Evolutionary conservation across 164 flowering plant genomes (phyloP), one percentile per base, ranked within the genome.

Genomic region (Vitis amurensis): DNA sequence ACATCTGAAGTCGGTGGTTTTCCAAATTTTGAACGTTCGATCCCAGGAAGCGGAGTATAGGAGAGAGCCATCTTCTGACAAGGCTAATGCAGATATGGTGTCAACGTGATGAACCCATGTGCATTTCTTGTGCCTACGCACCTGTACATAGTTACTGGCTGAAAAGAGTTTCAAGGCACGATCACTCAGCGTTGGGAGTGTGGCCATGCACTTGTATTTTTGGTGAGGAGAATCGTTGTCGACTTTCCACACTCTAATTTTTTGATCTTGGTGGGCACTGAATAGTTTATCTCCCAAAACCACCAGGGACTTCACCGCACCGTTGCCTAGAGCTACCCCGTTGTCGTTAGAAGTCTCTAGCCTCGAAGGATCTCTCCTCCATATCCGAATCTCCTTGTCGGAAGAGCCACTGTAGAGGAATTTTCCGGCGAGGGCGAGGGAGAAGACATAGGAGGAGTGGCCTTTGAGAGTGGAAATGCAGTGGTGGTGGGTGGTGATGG

Each of bases 31-130:
- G 48, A 85, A 67, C 3, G 84, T 72, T 65, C 84, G 63, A 55
- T 85, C 90, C 90, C 90, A 86, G 13, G 87, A 84, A 9, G 67
- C 86, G 1, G 90, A 86, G 80, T 81, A 86, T 1, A 86, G 77
- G 1, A 81, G 55, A 1, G 83, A 73, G 0, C 85, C 80, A 57
- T 87, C 88, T 12, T 23, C 4, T 1, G 86, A 79, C 3, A 83
- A 8, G 4, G 87, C 88, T 0, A 87, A 81, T 1, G 87, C 70
- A 0, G 91, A 83, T 0, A 87, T 83, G 3, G 87, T 62, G 72
- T 87, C 91, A 4, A 73, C 82, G 68, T 87, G 91, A 50, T 85
- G 87, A 0, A 87, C 86, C 91, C 91, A 87, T 30, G 88, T 85
- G 73, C 78, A 71, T 47, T 71, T 77, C 80, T 81, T 84, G 81